A percentile compares a stretch with the other conserved stretches of the same genome.
Conservation (phyloP, 1,284 basidiomycete genomes). For the Cryptococcus sp. region DNA sequence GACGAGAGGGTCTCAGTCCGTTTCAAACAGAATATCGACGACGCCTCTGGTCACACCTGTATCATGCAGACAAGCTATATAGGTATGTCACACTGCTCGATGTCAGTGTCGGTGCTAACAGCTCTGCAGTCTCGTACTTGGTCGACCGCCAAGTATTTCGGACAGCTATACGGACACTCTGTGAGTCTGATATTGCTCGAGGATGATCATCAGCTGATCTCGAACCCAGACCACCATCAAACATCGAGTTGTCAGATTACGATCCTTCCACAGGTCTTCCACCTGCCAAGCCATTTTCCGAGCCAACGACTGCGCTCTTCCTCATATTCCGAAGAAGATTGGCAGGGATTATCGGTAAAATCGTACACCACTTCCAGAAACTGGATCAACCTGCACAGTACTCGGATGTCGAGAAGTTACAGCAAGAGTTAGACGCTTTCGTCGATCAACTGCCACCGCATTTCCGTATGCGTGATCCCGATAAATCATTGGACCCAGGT, state of each 20-base stretch:
- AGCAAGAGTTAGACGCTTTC: constrained; percentile 82
- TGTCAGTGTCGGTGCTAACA: not conserved
- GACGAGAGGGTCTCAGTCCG: constrained; percentile 54
- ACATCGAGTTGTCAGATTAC: constrained; percentile 71
- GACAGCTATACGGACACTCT: constrained; percentile 53
- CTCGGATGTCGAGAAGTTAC: constrained; percentile 76
- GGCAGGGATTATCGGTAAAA: constrained; percentile 81
- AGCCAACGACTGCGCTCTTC: constrained; percentile 82
- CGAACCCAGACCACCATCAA: constrained; percentile 66
- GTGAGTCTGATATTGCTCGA: constrained; percentile 19
- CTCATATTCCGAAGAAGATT: constrained; percentile 83
- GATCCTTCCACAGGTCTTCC: constrained; percentile 44
- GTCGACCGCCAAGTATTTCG: constrained; percentile 71
- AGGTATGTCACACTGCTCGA: constrained; percentile 14
- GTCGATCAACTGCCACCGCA: constrained; percentile 69
- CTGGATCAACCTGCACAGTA: constrained; percentile 79
- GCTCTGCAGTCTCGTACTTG: constrained; percentile 79
- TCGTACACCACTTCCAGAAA: constrained; percentile 94
- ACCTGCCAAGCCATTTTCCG: constrained; percentile 50
- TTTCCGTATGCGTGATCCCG: constrained; percentile 63
- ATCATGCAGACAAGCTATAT: constrained; percentile 76
- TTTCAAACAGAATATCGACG: constrained; percentile 84
- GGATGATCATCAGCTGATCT: not conserved
- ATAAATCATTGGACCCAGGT: constrained; percentile 71
- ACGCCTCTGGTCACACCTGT: constrained; percentile 89